These are phyloP conservation scores for Rhodomyrtus tomentosa DNA, from an alignment of 345 rosid genomes.

Conservation along the genomic window DNA sequence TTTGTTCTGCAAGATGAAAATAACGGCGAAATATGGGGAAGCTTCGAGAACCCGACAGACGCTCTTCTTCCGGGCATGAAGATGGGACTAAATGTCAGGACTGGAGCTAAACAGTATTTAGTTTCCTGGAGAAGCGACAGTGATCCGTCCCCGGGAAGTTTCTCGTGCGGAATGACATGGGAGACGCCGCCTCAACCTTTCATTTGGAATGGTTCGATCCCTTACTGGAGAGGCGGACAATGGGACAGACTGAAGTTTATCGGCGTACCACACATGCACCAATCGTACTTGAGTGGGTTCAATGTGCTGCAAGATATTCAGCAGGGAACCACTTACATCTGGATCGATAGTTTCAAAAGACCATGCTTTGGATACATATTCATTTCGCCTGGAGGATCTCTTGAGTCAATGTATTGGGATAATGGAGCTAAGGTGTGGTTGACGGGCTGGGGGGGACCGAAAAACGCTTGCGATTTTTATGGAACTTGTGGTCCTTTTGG, in stretches of 20 bases:
- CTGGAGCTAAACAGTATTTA: constrained; percentile 3
- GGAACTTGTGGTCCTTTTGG: constrained; percentile 16
- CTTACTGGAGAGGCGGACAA: not conserved
- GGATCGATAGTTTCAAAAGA: not conserved
- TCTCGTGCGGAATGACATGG: not conserved
- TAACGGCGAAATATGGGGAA: constrained; percentile 11
- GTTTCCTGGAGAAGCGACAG: constrained; percentile 13
- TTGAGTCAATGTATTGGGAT: constrained; percentile 5
- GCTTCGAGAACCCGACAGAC: constrained; percentile 28
- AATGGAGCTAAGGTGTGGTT: constrained; percentile 2
- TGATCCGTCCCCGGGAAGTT: constrained; percentile 21
- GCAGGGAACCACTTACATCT: not conserved
- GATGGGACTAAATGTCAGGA: constrained; percentile 7
- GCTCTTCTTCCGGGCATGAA: constrained; percentile 23
- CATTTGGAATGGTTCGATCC: not conserved
- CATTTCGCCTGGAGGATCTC: constrained; percentile 5
- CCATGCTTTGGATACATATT: not conserved
- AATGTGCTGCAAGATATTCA: not conserved
- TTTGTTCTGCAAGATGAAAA: constrained; percentile 7
- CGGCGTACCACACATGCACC: not conserved
- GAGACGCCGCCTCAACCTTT: not conserved
- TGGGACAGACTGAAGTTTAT: constrained; percentile 3
- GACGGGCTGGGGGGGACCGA: not conserved
- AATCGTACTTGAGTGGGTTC: not conserved
- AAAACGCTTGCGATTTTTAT: constrained; percentile 11